Conservation (phyloP, 169 alveolate species). For the Plasmodium inui region DNA sequence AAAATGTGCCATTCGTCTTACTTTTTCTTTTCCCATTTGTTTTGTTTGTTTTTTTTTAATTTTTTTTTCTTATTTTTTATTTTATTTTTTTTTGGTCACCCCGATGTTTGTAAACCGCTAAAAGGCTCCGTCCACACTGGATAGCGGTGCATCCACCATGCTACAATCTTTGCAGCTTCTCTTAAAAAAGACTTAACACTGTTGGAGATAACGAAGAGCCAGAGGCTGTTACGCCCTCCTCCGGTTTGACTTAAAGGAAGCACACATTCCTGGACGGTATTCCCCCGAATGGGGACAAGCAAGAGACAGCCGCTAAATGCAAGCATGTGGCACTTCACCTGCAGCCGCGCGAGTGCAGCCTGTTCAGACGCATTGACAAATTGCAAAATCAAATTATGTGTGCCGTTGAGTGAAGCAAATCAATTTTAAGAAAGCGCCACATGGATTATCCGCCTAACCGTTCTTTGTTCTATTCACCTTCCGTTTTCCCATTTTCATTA, state of each 20-base stretch:
- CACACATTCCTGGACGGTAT: background rate
- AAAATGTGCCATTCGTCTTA: background rate
- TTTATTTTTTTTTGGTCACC: background rate
- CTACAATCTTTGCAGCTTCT: background rate
- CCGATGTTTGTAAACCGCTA: background rate
- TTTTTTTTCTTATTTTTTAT: too few species aligned
- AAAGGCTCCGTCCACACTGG: background rate
- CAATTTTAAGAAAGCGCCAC: too few species aligned
- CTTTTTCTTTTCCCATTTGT: background rate
- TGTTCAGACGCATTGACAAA: background rate
- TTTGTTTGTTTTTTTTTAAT: background rate
- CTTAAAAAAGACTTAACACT: background rate
- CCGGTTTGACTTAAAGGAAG: background rate
- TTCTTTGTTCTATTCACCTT: background rate
- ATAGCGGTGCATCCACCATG: background rate
- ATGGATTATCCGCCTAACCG: too few species aligned
- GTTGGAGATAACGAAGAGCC: background rate
- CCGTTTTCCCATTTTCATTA: background rate
- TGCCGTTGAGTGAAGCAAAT: background rate
- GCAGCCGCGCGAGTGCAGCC: background rate
- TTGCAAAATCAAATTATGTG: background rate
- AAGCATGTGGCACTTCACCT: background rate
- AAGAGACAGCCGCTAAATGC: background rate
- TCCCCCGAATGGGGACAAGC: background rate
- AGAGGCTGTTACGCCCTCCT: background rate